A percentile compares a stretch with the other conserved stretches of the same genome.
Conservation (phyloP, 1,139 yeast genomes). For the Scheffersomyces segobiensis region DNA sequence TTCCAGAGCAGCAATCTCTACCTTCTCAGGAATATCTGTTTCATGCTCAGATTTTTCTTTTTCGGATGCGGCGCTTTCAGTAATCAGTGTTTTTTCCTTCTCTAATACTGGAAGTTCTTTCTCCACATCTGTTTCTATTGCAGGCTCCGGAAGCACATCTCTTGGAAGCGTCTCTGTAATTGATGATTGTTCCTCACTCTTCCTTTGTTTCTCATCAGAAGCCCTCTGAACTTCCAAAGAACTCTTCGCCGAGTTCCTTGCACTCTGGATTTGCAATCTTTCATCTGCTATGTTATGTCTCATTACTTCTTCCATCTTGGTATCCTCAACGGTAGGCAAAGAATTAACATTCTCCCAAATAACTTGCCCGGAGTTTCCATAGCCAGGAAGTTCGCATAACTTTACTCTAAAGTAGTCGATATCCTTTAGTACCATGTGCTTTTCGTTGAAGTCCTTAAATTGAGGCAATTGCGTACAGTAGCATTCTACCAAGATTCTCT, state of each 20-base stretch:
- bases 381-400: slow-evolving; percentile 59
- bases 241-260: slow-evolving; percentile 1
- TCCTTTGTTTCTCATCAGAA: slow-evolving; percentile 3
- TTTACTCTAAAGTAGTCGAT: slow-evolving; percentile 66
- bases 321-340: slow-evolving; percentile 52
- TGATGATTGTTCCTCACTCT: slow-evolving; percentile 6
- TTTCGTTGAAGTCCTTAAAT: slow-evolving; percentile 54
- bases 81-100: slow-evolving; percentile 27
- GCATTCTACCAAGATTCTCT: slow-evolving; percentile 54
- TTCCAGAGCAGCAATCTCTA: neutral
- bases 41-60: slow-evolving; percentile 1
- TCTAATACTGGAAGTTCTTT: slow-evolving; percentile 6
- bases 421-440: slow-evolving; percentile 57
- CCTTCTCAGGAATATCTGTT: neutral
- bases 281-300: slow-evolving; percentile 36
- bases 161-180: slow-evolving; percentile 1
- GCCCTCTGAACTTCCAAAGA: slow-evolving; percentile 13
- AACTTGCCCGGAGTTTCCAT: slow-evolving; percentile 66
- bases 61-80: slow-evolving; percentile 20
- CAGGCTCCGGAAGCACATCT: neutral
- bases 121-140: slow-evolving; percentile 13
- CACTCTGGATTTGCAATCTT: slow-evolving; percentile 3
- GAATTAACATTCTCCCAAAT: slow-evolving; percentile 66
- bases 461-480: slow-evolving; percentile 52
- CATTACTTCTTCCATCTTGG: slow-evolving; percentile 49